Percentiles rank a stretch among this genome's conserved stretches.
These are phyloP conservation scores for Apophysomyces sp. DNA, from an alignment of 371 early-diverging fungal species.

Conservation along the genomic window DNA sequence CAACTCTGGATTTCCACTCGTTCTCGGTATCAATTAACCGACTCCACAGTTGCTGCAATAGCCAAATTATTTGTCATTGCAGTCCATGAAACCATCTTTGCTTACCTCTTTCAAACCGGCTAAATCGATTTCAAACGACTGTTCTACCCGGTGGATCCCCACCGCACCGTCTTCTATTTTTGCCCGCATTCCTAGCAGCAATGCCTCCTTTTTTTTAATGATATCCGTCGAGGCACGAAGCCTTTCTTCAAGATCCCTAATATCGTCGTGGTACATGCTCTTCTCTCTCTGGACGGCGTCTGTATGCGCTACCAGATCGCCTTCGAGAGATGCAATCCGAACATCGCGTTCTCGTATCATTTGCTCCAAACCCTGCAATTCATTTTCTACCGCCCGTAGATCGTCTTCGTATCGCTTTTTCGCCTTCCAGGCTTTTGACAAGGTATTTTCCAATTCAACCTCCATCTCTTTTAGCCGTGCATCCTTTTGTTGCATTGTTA, in stretches of 20 bases:
- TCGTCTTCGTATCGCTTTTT: conserved; percentile 19
- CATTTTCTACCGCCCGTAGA: conserved; percentile 12
- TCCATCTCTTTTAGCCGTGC: conserved; percentile 11
- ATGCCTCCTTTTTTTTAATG: conserved; percentile 20
- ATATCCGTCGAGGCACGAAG: conserved; percentile 5
- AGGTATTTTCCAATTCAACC: conserved; percentile 11
- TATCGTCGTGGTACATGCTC: conserved; percentile 28
- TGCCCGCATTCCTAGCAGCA: conserved; percentile 14
- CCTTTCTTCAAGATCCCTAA: conserved; percentile 27
- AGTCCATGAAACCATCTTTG: background rate
- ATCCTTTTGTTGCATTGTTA: conserved; percentile 17
- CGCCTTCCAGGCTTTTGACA: conserved; percentile 14
- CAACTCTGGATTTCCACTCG: conserved; percentile 17
- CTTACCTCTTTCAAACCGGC: conserved; percentile 21
- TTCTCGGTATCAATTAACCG: conserved; percentile 24
- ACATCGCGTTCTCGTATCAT: conserved; percentile 37
- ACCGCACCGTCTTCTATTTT: conserved; percentile 8
- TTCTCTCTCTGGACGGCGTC: conserved; percentile 39
- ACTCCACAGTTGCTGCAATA: no score
- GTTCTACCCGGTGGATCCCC: conserved; percentile 8
- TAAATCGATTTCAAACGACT: conserved; percentile 13
- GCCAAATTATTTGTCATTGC: conserved; percentile 3
- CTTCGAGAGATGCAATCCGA: conserved; percentile 36
- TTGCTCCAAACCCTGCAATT: conserved; percentile 26
- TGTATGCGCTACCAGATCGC: conserved; percentile 29